Percentiles rank a stretch among this genome's conserved stretches.
Conservation (phyloP, 1,139 yeast species). For the Candida tropicalis region DNA sequence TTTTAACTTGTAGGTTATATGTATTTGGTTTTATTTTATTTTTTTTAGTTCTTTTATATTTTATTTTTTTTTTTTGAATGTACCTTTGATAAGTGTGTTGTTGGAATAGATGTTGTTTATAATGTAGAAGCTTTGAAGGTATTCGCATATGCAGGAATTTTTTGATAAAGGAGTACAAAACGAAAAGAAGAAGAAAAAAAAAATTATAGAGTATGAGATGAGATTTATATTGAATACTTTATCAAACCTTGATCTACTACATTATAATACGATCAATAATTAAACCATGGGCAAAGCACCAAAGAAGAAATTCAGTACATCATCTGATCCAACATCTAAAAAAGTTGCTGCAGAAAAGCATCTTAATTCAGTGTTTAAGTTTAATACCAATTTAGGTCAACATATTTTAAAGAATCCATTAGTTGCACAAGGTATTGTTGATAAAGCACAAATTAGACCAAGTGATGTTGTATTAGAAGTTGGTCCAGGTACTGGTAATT, state of each 20-base stretch:
- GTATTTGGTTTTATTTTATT: background rate
- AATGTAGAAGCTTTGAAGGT: background rate
- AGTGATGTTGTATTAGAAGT: conserved; percentile 93
- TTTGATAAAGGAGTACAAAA: background rate
- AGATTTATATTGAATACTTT: conserved; percentile 1
- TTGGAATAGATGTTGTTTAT: too few relatives aligned
- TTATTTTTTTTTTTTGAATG: background rate
- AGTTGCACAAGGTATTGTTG: conserved; percentile 97
- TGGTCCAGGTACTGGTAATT: conserved; percentile 99
- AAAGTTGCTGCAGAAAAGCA: conserved; percentile 67
- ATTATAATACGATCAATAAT: too few relatives aligned
- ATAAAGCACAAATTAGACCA: conserved; percentile 90
- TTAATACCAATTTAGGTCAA: conserved; percentile 96
- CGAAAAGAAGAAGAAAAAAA: conserved; percentile 5
- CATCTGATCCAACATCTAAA: conserved; percentile 46
- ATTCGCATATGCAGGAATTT: background rate
- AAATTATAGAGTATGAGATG: conserved; percentile 15
- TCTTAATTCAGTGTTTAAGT: conserved; percentile 84
- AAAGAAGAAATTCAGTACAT: conserved; percentile 52
- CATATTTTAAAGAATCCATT: conserved; percentile 95
- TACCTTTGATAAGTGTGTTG: background rate
- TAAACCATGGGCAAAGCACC: conserved; percentile 55
- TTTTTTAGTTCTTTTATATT: too few relatives aligned
- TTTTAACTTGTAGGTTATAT: background rate
- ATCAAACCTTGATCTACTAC: background rate